Percentiles rank a stretch among this genome's conserved stretches.
phyloP scores from a whole-genome alignment of 352 stramenopile genomes.

The Globisporangium spiculum region DNA sequence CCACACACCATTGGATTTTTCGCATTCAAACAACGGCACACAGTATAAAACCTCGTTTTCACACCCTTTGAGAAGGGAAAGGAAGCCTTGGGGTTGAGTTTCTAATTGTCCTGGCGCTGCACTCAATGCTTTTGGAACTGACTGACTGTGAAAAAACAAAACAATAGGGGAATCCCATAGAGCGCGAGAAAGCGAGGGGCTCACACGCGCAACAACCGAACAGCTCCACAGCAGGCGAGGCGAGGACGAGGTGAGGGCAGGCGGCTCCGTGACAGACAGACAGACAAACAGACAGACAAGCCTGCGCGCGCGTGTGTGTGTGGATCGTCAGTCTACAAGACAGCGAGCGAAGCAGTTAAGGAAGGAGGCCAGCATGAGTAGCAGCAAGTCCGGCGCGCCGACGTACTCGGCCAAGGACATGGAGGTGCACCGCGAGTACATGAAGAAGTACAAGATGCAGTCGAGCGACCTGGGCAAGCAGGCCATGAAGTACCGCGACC shows the following conservation, averaged over 20 bases:
- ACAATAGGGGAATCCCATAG: background rate
- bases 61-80: no score
- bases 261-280: background rate
- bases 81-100: background rate
- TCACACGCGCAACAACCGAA: background rate
- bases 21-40: no score
- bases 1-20: no score
- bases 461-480: conserved; percentile 59
- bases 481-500: conserved; percentile 69
- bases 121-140: background rate
- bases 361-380: conserved; percentile 7
- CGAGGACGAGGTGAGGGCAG: background rate
- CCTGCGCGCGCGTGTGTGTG: background rate
- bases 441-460: conserved; percentile 88
- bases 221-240: background rate
- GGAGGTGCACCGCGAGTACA: conserved; percentile 83
- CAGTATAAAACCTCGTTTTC: no score
- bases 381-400: conserved; percentile 15
- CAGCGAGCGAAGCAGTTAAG: background rate
- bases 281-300: background rate
- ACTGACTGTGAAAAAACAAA: background rate
- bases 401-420: conserved; percentile 70
- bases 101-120: background rate
- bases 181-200: background rate
- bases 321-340: background rate